A percentile compares a stretch with the other conserved stretches of the same genome.
phyloP scores from a whole-genome alignment of 2,329 filamentous ascomycete genomes.

The Akanthomyces muscarius region DNA sequence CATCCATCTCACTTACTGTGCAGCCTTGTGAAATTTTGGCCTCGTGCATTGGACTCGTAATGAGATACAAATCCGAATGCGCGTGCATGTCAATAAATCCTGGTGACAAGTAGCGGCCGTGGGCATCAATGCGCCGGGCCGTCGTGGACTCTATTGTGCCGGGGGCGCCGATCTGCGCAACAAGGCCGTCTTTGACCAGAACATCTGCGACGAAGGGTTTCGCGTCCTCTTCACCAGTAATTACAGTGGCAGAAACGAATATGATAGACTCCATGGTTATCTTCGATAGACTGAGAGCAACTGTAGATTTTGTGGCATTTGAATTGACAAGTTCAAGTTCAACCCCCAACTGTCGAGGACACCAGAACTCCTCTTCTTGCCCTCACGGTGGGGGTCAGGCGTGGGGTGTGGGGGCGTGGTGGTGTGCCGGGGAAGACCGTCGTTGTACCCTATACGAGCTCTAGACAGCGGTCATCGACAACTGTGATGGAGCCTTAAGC shows the following conservation, averaged over 20 bases:
- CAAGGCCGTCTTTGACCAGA: conserved; percentile 21
- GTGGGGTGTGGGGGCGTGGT: conserved; percentile 9
- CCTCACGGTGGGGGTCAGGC: conserved; percentile 9
- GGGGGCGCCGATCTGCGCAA: conserved; percentile 21
- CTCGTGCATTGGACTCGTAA: conserved; percentile 23
- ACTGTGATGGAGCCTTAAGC: too few relatives aligned
- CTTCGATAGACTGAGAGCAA: not conserved
- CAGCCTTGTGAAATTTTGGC: conserved; percentile 26
- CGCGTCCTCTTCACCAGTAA: conserved; percentile 22
- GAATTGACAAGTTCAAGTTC: not conserved
- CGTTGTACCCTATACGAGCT: not conserved
- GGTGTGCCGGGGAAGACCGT: not conserved
- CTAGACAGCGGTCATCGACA: not conserved
- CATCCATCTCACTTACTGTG: conserved; percentile 20
- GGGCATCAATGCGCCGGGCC: conserved; percentile 21
- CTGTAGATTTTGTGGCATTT: not conserved
- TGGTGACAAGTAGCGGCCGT: conserved; percentile 22
- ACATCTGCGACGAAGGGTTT: conserved; percentile 24
- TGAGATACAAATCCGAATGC: conserved; percentile 25
- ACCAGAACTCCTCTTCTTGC: not conserved
- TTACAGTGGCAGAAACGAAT: conserved; percentile 23
- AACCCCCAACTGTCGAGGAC: not conserved
- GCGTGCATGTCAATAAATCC: conserved; percentile 28
- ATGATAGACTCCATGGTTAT: conserved; percentile 16
- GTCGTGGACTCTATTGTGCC: conserved; percentile 18